These are phyloP conservation scores for Exophiala xenobiotica DNA, from an alignment of 2,329 filamentous ascomycete species.

Conservation along the genomic window DNA sequence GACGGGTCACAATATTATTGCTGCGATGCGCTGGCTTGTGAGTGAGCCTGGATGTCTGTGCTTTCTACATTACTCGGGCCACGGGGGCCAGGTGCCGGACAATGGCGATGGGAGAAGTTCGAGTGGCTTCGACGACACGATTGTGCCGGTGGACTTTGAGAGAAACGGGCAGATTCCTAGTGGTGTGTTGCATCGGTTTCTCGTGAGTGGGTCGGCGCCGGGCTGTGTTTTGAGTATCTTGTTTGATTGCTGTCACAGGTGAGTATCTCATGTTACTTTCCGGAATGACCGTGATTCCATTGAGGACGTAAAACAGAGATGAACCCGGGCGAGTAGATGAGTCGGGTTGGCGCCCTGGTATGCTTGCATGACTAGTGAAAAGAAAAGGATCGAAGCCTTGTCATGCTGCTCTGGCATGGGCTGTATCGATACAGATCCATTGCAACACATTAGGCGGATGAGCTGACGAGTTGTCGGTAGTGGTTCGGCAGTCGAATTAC, in stretches of 20 bases:
- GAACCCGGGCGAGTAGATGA: too few relatives aligned
- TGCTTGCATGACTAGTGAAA: too few relatives aligned
- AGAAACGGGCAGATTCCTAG: constrained; percentile 55
- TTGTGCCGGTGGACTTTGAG: constrained; percentile 56
- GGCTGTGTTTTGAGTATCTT: constrained; percentile 35
- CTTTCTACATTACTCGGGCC: constrained; percentile 61
- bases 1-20: constrained; percentile 47
- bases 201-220: constrained; percentile 46
- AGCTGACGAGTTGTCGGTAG: constrained; percentile 33
- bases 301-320: too few relatives aligned
- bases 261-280: too few relatives aligned
- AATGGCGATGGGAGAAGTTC: constrained; percentile 9
- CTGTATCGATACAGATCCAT: background rate
- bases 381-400: too few relatives aligned
- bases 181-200: constrained; percentile 36
- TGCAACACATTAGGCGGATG: background rate
- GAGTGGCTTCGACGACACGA: constrained; percentile 48
- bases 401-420: too few relatives aligned
- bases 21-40: constrained; percentile 60
- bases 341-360: too few relatives aligned
- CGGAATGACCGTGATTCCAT: too few relatives aligned
- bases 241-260: constrained; percentile 61
- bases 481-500: constrained; percentile 59
- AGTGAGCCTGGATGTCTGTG: constrained; percentile 22
- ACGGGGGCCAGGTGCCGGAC: constrained; percentile 56